Conservation (phyloP, 805 yeast genomes). For the Nakazawaea molendinolei region DNA sequence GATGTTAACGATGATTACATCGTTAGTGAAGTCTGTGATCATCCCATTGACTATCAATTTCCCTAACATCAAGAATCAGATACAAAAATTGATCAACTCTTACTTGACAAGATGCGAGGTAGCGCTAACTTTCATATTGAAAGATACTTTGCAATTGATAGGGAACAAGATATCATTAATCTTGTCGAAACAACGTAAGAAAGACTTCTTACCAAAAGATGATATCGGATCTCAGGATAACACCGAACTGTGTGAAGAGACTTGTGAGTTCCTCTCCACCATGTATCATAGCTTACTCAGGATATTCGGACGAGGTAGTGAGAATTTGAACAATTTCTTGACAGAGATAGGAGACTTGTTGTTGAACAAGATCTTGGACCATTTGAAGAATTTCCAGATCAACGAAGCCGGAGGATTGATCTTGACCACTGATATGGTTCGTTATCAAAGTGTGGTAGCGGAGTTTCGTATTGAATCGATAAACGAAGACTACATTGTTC, state of each 20-base stretch:
- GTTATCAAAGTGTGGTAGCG: conserved; percentile 63
- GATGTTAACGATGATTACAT: conserved; percentile 57
- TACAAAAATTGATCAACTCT: conserved; percentile 55
- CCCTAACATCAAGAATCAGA: conserved; percentile 49
- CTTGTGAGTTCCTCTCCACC: conserved; percentile 47
- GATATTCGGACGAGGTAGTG: conserved; percentile 18
- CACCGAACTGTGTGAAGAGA: conserved; percentile 63
- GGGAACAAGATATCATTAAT: conserved; percentile 42
- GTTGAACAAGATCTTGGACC: conserved; percentile 55
- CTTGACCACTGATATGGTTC: conserved; percentile 74
- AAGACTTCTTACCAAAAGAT: conserved; percentile 54
- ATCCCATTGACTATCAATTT: conserved; percentile 65
- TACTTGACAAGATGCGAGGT: conserved; percentile 56
- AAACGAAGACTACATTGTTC: conserved; percentile 55
- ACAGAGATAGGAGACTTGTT: conserved; percentile 52
- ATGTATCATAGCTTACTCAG: conserved; percentile 14
- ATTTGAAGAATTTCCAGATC: conserved; percentile 69
- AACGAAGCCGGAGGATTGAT: conserved; percentile 78
- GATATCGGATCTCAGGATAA: conserved; percentile 32
- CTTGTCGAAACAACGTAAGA: conserved; percentile 62
- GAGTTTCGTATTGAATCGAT: conserved; percentile 59
- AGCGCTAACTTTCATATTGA: conserved; percentile 56
- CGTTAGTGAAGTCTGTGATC: conserved; percentile 67
- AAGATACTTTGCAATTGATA: conserved; percentile 49
- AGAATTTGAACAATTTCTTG: conserved; percentile 45